Percentiles rank a stretch among this genome's conserved stretches.
These are phyloP conservation scores for Stereocaulon alpinum DNA, from an alignment of 495 filamentous ascomycete species.

Conservation along the genomic window DNA sequence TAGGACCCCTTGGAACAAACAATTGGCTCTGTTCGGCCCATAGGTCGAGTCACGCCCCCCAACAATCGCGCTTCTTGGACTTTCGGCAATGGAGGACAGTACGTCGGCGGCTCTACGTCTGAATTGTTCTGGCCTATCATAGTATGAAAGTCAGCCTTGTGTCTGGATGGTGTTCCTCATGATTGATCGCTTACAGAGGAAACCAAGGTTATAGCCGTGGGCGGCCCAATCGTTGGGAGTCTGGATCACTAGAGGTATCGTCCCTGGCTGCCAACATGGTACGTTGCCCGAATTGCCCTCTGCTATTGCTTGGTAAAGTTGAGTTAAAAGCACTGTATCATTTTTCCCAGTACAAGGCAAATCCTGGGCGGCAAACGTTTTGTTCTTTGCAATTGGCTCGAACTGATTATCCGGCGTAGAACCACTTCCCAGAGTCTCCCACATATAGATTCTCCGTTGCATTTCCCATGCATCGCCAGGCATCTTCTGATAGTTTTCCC, in stretches of 20 bases:
- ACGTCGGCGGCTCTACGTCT: conserved; percentile 34
- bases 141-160: not conserved
- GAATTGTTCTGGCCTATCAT: conserved; percentile 37
- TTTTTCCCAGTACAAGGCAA: conserved; percentile 1
- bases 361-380: not conserved
- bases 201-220: conserved; percentile 31
- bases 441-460: conserved; percentile 23
- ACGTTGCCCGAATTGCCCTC: conserved; percentile 16
- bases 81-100: conserved; percentile 33
- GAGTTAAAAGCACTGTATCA: not conserved
- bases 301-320: conserved; percentile 8
- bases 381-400: not conserved
- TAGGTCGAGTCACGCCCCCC: conserved; percentile 23
- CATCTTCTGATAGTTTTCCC: not conserved
- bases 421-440: conserved; percentile 33
- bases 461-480: conserved; percentile 35
- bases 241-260: conserved; percentile 27
- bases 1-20: conserved; percentile 36
- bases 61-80: conserved; percentile 31
- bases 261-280: conserved; percentile 29
- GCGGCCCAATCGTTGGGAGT: conserved; percentile 26
- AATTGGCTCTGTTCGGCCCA: conserved; percentile 34
- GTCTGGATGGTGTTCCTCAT: not conserved
- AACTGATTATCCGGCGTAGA: conserved; percentile 15
- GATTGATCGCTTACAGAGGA: conserved; percentile 28